These are phyloP conservation scores for Viola odorata DNA, from an alignment of 345 rosid genomes.

Conservation along the genomic window DNA sequence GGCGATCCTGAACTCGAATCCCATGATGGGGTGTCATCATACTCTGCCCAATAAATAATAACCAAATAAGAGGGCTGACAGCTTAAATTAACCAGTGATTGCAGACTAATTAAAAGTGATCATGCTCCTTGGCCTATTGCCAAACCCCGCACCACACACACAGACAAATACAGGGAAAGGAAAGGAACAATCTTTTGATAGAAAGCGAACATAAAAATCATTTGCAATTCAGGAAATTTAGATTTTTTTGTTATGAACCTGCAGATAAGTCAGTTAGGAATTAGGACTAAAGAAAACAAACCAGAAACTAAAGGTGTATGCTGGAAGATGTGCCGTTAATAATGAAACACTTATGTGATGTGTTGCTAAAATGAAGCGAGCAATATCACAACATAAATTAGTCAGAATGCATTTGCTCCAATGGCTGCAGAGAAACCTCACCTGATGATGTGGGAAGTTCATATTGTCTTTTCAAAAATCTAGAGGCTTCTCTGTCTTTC, in stretches of 20 bases:
- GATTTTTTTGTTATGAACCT: too few relatives aligned
- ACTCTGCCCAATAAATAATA: constrained; percentile 40
- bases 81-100: too few relatives aligned
- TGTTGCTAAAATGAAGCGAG: neutral
- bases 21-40: constrained; percentile 47
- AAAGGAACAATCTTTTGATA: neutral
- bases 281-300: too few relatives aligned
- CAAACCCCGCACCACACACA: too few relatives aligned
- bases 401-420: too few relatives aligned
- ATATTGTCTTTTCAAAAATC: constrained; percentile 72
- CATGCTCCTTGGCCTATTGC: neutral
- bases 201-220: too few relatives aligned
- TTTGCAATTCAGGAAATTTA: too few relatives aligned
- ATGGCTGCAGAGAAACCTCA: constrained; percentile 17
- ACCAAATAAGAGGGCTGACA: neutral
- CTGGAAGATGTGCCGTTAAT: too few relatives aligned
- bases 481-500: constrained; percentile 83
- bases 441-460: constrained; percentile 97
- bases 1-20: constrained; percentile 40
- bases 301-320: too few relatives aligned
- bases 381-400: too few relatives aligned
- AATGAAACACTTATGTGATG: neutral
- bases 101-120: neutral
- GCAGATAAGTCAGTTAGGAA: too few relatives aligned
- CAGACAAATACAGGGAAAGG: neutral